These are phyloP conservation scores for Silybum marianum DNA, from an alignment of 129 eudicot genomes.

Conservation along the genomic window DNA sequence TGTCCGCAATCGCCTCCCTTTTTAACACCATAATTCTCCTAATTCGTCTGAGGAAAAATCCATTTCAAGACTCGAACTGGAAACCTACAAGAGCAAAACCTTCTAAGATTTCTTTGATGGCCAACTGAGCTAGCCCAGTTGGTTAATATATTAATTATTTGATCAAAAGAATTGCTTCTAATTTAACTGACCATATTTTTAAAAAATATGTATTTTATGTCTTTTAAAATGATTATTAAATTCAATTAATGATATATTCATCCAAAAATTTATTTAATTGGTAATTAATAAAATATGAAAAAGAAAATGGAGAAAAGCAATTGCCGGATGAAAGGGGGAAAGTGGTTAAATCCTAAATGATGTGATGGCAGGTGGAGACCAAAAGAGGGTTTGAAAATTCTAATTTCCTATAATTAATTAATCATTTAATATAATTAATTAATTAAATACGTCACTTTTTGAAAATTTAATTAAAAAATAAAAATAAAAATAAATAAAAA, in stretches of 20 bases:
- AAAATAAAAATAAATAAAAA: not conserved
- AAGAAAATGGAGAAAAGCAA: not conserved
- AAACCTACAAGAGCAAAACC: too few relatives aligned
- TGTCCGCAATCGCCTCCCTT: too few relatives aligned
- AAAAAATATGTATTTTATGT: too few relatives aligned
- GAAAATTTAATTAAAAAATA: not conserved
- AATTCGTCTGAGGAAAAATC: too few relatives aligned
- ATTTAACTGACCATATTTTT: not conserved
- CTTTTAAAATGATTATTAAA: too few relatives aligned
- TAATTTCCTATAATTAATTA: not conserved
- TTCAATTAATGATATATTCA: too few relatives aligned
- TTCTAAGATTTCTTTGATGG: too few relatives aligned
- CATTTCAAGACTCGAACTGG: too few relatives aligned
- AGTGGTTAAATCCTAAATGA: constrained; percentile 10
- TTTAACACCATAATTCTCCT: too few relatives aligned
- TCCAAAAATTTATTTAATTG: not conserved
- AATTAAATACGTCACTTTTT: not conserved
- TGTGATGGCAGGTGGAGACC: constrained; percentile 29
- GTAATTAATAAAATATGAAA: not conserved
- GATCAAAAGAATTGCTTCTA: not conserved
- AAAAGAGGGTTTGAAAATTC: constrained; percentile 8
- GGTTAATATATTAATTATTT: too few relatives aligned
- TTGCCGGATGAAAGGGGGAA: constrained; percentile 23
- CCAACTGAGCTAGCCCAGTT: too few relatives aligned
- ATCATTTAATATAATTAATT: not conserved